A percentile compares a stretch with the other conserved stretches of the same genome.
Evolutionary conservation across 371 early-diverging fungal genomes (phyloP).

Genomic region (Mortierella sp.): DNA sequence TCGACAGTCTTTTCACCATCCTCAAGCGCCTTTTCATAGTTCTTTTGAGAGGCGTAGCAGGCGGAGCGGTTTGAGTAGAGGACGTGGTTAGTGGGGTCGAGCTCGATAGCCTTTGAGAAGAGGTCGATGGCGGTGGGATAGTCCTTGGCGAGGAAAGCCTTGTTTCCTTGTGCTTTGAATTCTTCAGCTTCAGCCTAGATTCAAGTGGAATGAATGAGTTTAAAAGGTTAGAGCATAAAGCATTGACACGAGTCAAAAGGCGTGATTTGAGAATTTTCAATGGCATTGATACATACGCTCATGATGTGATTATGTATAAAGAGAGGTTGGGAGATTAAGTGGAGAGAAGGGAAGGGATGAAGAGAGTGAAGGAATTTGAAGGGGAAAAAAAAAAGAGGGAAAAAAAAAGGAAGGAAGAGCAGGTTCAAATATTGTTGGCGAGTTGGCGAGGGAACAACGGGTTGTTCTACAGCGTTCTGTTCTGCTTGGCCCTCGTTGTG

Average conservation of each 20-base stretch:
- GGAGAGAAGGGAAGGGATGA: background rate
- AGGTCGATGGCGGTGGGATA: conserved; percentile 80
- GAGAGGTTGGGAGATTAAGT: background rate
- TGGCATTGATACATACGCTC: conserved; percentile 30
- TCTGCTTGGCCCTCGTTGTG: background rate
- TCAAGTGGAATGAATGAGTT: conserved; percentile 5
- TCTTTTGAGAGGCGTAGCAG: conserved; percentile 77
- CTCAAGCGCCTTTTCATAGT: conserved; percentile 79
- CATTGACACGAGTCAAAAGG: background rate
- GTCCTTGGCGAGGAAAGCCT: conserved; percentile 86
- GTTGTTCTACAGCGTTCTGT: conserved; percentile 2
- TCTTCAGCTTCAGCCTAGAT: conserved; percentile 69
- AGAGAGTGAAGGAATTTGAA: background rate
- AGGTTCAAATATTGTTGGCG: background rate
- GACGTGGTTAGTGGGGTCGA: conserved; percentile 88
- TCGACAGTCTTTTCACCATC: conserved; percentile 88
- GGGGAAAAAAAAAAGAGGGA: background rate
- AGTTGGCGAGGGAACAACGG: no score
- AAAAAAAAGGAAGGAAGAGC: background rate
- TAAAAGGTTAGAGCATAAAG: background rate
- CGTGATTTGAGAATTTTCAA: no score
- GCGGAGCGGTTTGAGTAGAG: conserved; percentile 93
- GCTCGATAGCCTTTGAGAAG: conserved; percentile 83
- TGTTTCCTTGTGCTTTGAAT: conserved; percentile 85
- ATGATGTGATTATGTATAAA: conserved; percentile 15